Base-by-base conservation (phyloP, 83 land plant genomes). In the Thuja plicata region DNA sequence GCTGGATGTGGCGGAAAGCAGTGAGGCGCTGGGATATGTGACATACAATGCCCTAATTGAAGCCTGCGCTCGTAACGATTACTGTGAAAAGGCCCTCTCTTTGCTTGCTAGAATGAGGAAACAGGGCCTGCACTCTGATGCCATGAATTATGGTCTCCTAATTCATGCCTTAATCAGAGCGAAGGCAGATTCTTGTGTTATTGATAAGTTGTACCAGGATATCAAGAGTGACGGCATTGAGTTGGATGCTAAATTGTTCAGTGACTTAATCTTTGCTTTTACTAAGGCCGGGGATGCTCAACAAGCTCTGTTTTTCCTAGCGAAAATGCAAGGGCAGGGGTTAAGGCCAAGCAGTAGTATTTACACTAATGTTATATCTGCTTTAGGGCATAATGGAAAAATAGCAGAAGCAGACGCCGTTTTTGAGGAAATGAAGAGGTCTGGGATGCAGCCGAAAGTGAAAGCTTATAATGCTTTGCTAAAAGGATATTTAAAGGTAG, bases 401-500 rank as follows among this genome's bases (percentile, higher is more conserved):
- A 91, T 90, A 9, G 89, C 46, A 27, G 99, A 98, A 71, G 97
- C 97, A 0, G 98, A 96, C 88, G 97, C 96, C n/a, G 74, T 97
- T 70, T 97, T 97, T 80, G 93, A 94, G 88, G 99, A 98, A 91
- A 90, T 98, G 92, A 93, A 87, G 84, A 90, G 90, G 11, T 41
- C 77, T 27, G 98, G 96, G 5, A 83, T 94, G 71, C 86, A 74
- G 86, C 95, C 97, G 1, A 91, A 92, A 35, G 89, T 90, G 0
- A 93, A 94, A 50, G 93, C 98, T 30, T 96, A 92, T 85, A 98
- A 98, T 89, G 95, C 97, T 5, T 93, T 98, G 84, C 90, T 97
- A 16, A 93, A 91, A 79, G 99, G 94, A 35, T 97, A 94, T 87
- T 95, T 93, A 15, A 95, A 94, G 70, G 78, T 41, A 8, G 95